Conservation (phyloP, 1,139 yeast species). For the Pneumocystis sp. region DNA sequence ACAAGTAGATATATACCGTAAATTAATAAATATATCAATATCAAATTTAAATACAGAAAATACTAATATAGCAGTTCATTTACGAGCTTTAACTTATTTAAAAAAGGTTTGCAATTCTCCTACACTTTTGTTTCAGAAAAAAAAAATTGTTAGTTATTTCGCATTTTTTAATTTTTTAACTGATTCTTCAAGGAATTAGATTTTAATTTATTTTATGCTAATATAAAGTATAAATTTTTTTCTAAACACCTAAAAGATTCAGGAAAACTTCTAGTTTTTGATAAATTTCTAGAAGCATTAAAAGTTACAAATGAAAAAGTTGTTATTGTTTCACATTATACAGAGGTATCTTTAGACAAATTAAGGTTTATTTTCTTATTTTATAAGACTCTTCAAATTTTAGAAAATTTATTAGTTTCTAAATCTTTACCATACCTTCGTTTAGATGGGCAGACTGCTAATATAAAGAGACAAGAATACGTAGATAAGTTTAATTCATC, state of each 20-base stretch:
- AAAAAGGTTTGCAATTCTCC: constrained; percentile 82
- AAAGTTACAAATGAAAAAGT: constrained; percentile 47
- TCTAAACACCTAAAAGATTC: not conserved
- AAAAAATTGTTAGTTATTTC: not conserved
- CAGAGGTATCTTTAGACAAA: constrained; percentile 29
- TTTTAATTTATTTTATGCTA: not conserved
- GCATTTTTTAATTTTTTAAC: not conserved
- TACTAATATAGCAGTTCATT: constrained; percentile 32
- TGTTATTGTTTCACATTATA: constrained; percentile 76
- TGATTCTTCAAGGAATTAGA: constrained; percentile 2
- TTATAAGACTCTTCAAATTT: constrained; percentile 47
- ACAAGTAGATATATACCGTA: constrained; percentile 44
- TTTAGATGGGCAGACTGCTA: constrained; percentile 74
- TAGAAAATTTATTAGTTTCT: constrained; percentile 43
- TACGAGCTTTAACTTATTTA: constrained; percentile 57
- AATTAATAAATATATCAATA: constrained; percentile 33
- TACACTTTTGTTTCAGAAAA: constrained; percentile 36
- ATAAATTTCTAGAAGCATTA: constrained; percentile 20
- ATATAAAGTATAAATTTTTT: constrained; percentile 1
- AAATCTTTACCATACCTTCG: constrained; percentile 42
- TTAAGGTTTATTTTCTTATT: not conserved
- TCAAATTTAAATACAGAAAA: constrained; percentile 26
- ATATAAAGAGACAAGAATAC: constrained; percentile 44
- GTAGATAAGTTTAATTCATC: constrained; percentile 56
- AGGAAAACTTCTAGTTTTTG: constrained; percentile 27